Percentiles rank a stretch among this genome's conserved stretches.
Evolutionary conservation across 202 grass and related monocot species (phyloP).

Genomic region (Elaeis oleifera): DNA sequence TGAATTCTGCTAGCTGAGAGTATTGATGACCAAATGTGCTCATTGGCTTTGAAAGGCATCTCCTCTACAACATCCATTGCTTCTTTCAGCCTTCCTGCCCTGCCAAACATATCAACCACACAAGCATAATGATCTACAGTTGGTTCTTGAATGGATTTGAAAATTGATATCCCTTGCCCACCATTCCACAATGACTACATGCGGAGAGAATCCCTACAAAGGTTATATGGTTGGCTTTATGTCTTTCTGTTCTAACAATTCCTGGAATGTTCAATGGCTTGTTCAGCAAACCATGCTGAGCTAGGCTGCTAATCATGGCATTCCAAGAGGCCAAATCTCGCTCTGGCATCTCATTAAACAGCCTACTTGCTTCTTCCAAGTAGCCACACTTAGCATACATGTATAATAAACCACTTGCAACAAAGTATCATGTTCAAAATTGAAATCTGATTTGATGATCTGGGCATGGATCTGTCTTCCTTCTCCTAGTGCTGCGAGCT

Average conservation of each 20-base stretch:
- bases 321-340: constrained; percentile 21
- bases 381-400: constrained; percentile 27
- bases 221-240: constrained; percentile 12
- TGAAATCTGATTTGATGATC: constrained; percentile 24
- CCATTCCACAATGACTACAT: constrained; percentile 12
- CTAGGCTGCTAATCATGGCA: constrained; percentile 20
- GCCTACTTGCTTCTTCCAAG: constrained; percentile 10
- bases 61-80: constrained; percentile 13
- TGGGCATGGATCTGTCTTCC: constrained; percentile 37
- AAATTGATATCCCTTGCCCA: constrained; percentile 18
- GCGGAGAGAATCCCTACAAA: constrained; percentile 11
- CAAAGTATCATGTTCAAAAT: constrained; percentile 13
- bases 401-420: constrained; percentile 26
- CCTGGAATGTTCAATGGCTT: constrained; percentile 6
- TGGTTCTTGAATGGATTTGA: constrained; percentile 20
- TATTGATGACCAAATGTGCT: constrained; percentile 16
- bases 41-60: constrained; percentile 18
- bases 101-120: constrained; percentile 19
- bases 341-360: constrained; percentile 10
- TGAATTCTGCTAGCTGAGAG: constrained; percentile 8
- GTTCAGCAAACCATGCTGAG: constrained; percentile 18
- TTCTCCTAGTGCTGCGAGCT: constrained; percentile 25
- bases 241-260: constrained; percentile 16
- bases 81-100: constrained; percentile 12
- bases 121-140: constrained; percentile 17